Evolutionary conservation across 768 basidiomycete genomes (phyloP).

Genomic region (Coprinellus micaceus): DNA sequence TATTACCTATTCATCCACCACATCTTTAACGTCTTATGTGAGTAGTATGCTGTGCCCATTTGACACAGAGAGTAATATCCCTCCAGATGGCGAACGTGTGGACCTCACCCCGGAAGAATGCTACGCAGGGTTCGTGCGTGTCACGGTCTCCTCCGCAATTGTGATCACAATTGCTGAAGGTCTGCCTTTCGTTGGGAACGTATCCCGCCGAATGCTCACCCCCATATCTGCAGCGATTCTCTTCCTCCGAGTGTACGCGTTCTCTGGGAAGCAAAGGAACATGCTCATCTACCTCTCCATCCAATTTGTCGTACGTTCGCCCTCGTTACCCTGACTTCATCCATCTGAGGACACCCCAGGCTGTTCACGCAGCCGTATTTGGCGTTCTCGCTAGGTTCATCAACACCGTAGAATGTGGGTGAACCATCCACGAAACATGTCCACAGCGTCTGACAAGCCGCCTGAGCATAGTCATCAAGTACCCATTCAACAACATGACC

Average conservation of each 20-base stretch:
- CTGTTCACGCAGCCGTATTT: background rate
- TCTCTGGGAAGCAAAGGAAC: background rate
- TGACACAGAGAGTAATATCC: background rate
- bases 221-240: background rate
- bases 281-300: background rate
- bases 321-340: background rate
- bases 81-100: background rate
- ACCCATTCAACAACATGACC: background rate
- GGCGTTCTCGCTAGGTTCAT: background rate
- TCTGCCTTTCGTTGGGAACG: background rate
- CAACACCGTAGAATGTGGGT: background rate
- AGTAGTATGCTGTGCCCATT: background rate
- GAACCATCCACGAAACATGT: background rate
- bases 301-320: background rate
- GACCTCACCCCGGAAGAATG: background rate
- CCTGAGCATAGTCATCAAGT: background rate
- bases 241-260: background rate
- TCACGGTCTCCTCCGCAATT: background rate
- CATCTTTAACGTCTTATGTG: background rate
- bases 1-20: background rate
- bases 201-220: background rate
- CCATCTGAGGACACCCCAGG: background rate
- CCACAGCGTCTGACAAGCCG: background rate
- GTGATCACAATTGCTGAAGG: background rate
- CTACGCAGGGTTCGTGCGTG: background rate